Base-by-base conservation (phyloP, 768 basidiomycete genomes). In the Macrocybe gigantea region DNA sequence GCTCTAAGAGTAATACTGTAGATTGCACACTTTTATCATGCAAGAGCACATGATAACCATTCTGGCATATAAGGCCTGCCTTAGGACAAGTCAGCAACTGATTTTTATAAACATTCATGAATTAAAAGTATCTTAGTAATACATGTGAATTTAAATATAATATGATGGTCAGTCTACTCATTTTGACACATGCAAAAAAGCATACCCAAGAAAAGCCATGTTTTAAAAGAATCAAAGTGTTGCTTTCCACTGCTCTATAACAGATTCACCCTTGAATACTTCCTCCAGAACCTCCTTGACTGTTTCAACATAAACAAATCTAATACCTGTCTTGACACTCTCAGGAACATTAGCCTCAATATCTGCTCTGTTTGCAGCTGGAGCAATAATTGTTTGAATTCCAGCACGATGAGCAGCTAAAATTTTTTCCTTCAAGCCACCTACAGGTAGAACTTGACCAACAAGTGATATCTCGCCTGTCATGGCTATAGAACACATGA, bases 331-430 rank as follows among this genome's bases (percentile, higher is more conserved):
- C 77, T 97, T 97, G 54, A 97, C 94, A 58, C 92, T 93, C 56
- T 84, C 85, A 0, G 93, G 93, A 0, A 98, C 95, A 61, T 98
- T 98, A 73, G 93, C 93, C 68, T 97, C 93, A 32, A 99, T 94
- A 59, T 98, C 95, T 0, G 90, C 84, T 22, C 85, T 82, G 64
- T 95, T 95, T 2, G 88, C 94, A 29, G 78, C 83, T 0, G 93
- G 92, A 0, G 88, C 88, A 6, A 94, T 64, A 56, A 93, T 88
- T 0, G 86, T 94, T 69, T 87, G 93, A 73, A 98, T 96, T 3
- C 93, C 93, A 1, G 96, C 93, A 12, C 96, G 83, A 61, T 99
- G 96, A 0, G 96, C 95, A 1, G 95, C 95, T 1, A 97, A 78
- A 52, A 95, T 93, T 74, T 96, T 94, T 70, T 92, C 90, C 71